Conservation (phyloP, 148 eudicot genomes). For the Tetragonia tetragonoides region DNA sequence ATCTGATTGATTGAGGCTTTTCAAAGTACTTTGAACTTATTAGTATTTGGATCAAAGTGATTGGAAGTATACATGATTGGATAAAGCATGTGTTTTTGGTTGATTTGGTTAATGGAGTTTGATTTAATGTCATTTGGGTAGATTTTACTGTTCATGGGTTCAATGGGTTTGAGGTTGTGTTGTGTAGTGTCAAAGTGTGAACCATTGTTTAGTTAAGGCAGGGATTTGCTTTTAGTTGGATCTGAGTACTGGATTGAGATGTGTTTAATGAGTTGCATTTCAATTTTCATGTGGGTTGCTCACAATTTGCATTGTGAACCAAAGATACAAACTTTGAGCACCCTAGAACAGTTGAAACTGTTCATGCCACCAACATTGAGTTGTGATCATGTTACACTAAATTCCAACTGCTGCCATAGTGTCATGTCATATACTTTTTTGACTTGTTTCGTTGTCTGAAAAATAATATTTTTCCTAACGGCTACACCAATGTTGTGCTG, state of each 20-base stretch:
- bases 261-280: background rate
- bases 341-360: background rate
- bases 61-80: background rate
- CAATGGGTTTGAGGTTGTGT: background rate
- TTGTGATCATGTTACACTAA: background rate
- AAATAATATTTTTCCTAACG: background rate
- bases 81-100: background rate
- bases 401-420: background rate
- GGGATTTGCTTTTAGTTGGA: slow-evolving; percentile 3
- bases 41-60: background rate
- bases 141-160: background rate
- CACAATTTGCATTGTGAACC: too few relatives aligned
- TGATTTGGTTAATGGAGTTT: background rate
- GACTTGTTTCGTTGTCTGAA: background rate
- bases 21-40: background rate
- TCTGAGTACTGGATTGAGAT: slow-evolving; percentile 10
- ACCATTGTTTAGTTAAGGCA: background rate
- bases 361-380: background rate
- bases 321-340: background rate
- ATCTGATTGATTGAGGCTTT: background rate
- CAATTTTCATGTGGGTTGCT: background rate
- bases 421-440: background rate
- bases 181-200: too few relatives aligned
- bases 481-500: background rate
- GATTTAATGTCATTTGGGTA: background rate